Evolutionary conservation across 805 yeast genomes (phyloP).

Genomic region (Saccharomycopsis sp.): DNA sequence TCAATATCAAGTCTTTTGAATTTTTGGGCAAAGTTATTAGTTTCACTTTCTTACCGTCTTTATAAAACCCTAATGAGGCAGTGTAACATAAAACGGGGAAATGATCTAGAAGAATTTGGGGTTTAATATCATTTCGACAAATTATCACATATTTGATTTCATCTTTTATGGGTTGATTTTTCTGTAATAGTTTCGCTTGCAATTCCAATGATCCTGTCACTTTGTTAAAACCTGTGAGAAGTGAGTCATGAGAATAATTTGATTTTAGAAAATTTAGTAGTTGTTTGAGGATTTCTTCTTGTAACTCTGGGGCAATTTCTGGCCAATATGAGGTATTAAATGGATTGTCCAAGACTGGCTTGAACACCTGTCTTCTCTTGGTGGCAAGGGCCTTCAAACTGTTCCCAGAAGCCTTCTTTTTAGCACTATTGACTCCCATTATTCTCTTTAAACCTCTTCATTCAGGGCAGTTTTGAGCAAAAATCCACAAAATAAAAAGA

Average conservation of each 20-base stretch:
- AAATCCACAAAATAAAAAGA: no score
- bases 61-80: constrained; percentile 3
- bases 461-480: not conserved
- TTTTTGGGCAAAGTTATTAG: constrained; percentile 1
- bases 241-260: no score
- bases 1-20: not conserved
- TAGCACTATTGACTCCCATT: not conserved
- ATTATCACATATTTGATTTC: constrained; percentile 5
- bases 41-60: not conserved
- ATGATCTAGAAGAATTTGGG: constrained; percentile 12
- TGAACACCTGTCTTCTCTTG: constrained; percentile 12
- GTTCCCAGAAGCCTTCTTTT: constrained; percentile 1
- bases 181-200: constrained; percentile 6
- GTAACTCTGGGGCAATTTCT: not conserved
- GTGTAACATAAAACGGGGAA: constrained; percentile 14
- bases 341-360: constrained; percentile 17
- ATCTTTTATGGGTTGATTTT: not conserved
- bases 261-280: not conserved
- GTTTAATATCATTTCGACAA: constrained; percentile 14
- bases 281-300: constrained; percentile 2
- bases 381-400: constrained; percentile 6
- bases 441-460: not conserved
- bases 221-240: no score
- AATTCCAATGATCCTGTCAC: constrained; percentile 8
- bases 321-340: not conserved